Percentiles rank a stretch among this genome's conserved stretches.
phyloP scores from a whole-genome alignment of 768 basidiomycete species.

The Rhodosporidiobolus odoratus region DNA sequence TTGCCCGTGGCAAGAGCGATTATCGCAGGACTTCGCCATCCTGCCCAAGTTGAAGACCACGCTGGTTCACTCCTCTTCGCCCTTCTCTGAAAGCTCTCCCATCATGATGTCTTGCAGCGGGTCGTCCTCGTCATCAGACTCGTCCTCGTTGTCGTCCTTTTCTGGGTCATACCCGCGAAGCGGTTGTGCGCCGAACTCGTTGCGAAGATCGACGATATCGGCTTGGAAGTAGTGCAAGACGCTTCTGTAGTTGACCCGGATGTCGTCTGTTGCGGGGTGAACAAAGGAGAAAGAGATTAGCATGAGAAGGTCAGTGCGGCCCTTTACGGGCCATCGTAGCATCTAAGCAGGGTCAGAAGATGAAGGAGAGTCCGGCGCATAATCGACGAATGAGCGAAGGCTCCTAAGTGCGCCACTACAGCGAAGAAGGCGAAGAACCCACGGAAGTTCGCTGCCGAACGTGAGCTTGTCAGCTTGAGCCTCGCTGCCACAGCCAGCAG shows the following conservation, averaged over 20 bases:
- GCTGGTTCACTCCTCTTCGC: conserved; percentile 1
- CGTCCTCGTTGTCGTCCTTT: neutral
- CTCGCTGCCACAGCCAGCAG: no score
- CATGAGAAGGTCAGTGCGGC: no score
- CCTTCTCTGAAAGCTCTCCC: neutral
- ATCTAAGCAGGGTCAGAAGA: neutral
- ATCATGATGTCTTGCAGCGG: neutral
- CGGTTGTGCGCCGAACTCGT: conserved; percentile 5
- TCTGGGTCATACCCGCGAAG: conserved; percentile 11
- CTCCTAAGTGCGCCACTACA: conserved; percentile 9
- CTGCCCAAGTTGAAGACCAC: neutral
- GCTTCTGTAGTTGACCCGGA: neutral
- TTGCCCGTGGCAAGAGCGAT: conserved; percentile 2
- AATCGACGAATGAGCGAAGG: conserved; percentile 4
- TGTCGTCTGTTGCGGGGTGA: neutral
- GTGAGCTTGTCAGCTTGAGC: no score
- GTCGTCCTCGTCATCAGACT: neutral
- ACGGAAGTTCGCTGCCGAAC: neutral
- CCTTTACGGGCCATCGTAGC: no score
- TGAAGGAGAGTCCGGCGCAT: neutral
- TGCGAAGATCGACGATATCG: neutral
- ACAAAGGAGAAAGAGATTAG: neutral
- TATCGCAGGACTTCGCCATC: conserved; percentile 12
- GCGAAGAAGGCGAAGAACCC: conserved; percentile 13
- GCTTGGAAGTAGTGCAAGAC: conserved; percentile 7